Evolutionary conservation across 2,329 filamentous ascomycete genomes (phyloP).

Genomic region (Pseudophaeomoniella oleicola): DNA sequence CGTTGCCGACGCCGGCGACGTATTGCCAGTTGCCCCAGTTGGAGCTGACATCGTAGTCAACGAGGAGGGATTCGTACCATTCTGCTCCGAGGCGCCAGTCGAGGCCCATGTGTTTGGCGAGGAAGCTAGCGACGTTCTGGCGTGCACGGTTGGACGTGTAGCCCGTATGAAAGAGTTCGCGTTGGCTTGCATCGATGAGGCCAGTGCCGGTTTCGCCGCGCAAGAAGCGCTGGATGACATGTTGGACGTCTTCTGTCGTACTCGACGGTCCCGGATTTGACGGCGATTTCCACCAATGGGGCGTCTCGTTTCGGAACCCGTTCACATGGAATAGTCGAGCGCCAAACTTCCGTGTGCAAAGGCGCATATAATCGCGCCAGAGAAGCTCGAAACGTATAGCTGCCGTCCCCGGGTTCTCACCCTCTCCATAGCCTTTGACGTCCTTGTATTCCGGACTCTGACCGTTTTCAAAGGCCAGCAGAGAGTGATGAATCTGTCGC

Average conservation of each 20-base stretch:
- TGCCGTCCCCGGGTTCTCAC: constrained; percentile 58
- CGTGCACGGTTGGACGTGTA: constrained; percentile 65
- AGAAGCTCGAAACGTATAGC: constrained; percentile 58
- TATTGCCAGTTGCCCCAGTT: constrained; percentile 84
- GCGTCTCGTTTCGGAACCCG: constrained; percentile 44
- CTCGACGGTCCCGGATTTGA: constrained; percentile 10
- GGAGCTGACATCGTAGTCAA: constrained; percentile 61
- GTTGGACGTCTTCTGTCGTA: constrained; percentile 21
- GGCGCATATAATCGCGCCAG: constrained; percentile 69
- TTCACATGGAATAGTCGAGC: constrained; percentile 47
- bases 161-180: constrained; percentile 60
- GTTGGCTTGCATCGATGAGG: constrained; percentile 62
- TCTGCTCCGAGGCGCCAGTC: constrained; percentile 73
- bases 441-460: constrained; percentile 21
- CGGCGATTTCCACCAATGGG: constrained; percentile 33
- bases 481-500: constrained; percentile 54
- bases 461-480: constrained; percentile 57
- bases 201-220: constrained; percentile 57
- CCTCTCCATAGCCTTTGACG: constrained; percentile 46
- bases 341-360: constrained; percentile 58
- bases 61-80: constrained; percentile 63
- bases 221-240: constrained; percentile 43
- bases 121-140: constrained; percentile 63
- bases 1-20: constrained; percentile 64
- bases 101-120: constrained; percentile 57